phyloP scores from a whole-genome alignment of 2,329 filamentous ascomycete species.

The Xylaria sp. region DNA sequence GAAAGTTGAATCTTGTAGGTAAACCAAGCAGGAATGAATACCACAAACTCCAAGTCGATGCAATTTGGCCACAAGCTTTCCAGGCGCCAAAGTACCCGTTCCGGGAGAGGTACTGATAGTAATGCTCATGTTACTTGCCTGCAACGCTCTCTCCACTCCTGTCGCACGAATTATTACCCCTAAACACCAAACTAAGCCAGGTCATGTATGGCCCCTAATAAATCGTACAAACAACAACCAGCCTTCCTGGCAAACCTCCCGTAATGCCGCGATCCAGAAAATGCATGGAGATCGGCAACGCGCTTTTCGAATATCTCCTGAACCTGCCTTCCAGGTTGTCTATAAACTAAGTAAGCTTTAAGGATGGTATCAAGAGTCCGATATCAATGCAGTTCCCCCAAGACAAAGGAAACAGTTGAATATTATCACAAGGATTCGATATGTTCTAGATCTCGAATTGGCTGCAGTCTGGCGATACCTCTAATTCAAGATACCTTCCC shows the following conservation, averaged over 20 bases:
- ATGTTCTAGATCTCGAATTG: constrained; percentile 30
- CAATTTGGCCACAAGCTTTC: constrained; percentile 37
- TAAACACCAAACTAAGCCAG: constrained; percentile 46
- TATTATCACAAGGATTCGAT: constrained; percentile 47
- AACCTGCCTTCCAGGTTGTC: constrained; percentile 49
- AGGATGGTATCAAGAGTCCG: constrained; percentile 49
- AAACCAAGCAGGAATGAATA: constrained; percentile 36
- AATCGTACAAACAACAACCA: constrained; percentile 48
- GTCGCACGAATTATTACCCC: constrained; percentile 43
- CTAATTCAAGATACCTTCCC: constrained; percentile 71
- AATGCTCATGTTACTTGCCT: constrained; percentile 35
- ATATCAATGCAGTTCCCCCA: constrained; percentile 39
- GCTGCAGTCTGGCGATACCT: constrained; percentile 32
- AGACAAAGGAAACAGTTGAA: constrained; percentile 49
- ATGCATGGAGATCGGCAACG: constrained; percentile 54
- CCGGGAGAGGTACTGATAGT: constrained; percentile 27
- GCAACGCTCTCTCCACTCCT: constrained; percentile 30
- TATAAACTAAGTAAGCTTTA: constrained; percentile 49
- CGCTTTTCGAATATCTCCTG: constrained; percentile 54
- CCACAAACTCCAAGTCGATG: constrained; percentile 41
- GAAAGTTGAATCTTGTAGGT: constrained; percentile 36
- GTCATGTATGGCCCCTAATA: constrained; percentile 32
- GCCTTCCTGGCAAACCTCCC: constrained; percentile 43
- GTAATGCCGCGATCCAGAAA: constrained; percentile 53
- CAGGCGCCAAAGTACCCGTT: constrained; percentile 14